These are phyloP conservation scores for Exserohilum turcica DNA, from an alignment of 2,329 filamentous ascomycete species.

Conservation along the genomic window DNA sequence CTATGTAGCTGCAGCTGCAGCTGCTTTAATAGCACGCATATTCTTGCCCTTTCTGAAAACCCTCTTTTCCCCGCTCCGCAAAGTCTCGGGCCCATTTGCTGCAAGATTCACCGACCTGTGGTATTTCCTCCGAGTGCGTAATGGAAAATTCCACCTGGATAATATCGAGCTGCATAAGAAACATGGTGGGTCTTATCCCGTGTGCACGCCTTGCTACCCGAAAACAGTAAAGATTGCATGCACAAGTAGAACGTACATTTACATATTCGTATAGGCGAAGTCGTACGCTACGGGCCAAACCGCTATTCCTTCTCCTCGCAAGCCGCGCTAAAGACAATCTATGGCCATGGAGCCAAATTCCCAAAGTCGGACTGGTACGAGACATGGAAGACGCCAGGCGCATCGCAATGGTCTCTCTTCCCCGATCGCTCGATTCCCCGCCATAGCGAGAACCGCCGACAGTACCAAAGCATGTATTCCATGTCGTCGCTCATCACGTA, in stretches of 20 bases:
- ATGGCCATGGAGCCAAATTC: conserved; percentile 27
- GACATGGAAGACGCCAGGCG: conserved; percentile 15
- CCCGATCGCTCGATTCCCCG: conserved; percentile 45
- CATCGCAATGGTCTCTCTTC: conserved; percentile 46
- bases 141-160: conserved; percentile 10
- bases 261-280: conserved; percentile 3
- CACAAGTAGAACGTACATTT: not conserved
- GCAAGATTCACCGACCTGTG: conserved; percentile 19
- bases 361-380: conserved; percentile 28
- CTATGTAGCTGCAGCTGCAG: conserved; percentile 2
- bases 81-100: conserved; percentile 14
- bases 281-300: conserved; percentile 17
- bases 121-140: conserved; percentile 18
- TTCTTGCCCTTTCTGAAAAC: conserved; percentile 9
- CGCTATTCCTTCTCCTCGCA: conserved; percentile 12
- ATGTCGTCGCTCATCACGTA: conserved; percentile 43
- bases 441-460: conserved; percentile 45
- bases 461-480: conserved; percentile 21
- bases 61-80: conserved; percentile 12
- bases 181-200: conserved; percentile 6
- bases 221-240: not conserved
- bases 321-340: conserved; percentile 22
- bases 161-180: conserved; percentile 21
- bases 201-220: not conserved
- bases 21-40: conserved; percentile 9